Conservation (phyloP, 352 stramenopile genomes). For the Phytopythium mirpurense region DNA sequence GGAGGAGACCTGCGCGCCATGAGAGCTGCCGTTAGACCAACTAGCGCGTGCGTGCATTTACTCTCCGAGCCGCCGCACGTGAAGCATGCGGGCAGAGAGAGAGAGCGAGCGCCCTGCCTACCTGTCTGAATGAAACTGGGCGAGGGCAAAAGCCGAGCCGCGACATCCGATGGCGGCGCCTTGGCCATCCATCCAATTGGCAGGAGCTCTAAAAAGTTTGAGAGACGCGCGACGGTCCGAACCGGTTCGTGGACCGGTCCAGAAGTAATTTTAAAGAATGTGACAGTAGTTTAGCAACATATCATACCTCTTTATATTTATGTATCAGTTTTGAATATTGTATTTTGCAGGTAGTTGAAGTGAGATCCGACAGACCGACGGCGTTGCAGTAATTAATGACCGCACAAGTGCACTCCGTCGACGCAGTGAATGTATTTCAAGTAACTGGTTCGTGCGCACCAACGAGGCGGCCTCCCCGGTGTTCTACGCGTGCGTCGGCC, state of each 20-base stretch:
- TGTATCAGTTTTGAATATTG: not conserved
- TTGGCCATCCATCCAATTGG: conserved; percentile 4
- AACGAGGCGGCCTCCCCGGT: too few relatives aligned
- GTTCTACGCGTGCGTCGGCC: too few relatives aligned
- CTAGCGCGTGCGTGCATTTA: too few relatives aligned
- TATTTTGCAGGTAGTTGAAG: too few relatives aligned
- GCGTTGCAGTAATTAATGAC: too few relatives aligned
- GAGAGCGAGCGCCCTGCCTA: conserved; percentile 15
- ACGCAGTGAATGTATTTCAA: too few relatives aligned
- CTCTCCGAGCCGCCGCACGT: too few relatives aligned
- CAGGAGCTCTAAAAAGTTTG: not conserved
- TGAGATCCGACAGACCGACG: too few relatives aligned
- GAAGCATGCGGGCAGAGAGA: too few relatives aligned
- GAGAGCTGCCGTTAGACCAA: conserved; percentile 1
- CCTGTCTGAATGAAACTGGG: conserved; percentile 64
- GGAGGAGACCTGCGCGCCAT: conserved; percentile 44
- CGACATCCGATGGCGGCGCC: not conserved
- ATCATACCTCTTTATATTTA: not conserved
- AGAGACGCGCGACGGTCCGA: not conserved
- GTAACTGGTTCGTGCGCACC: too few relatives aligned
- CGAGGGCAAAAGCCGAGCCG: not conserved
- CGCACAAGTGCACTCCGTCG: too few relatives aligned
- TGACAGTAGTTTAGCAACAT: not conserved
- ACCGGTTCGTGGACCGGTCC: not conserved
- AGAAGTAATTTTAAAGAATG: not conserved